Percentiles rank a stretch among this genome's conserved stretches.
Conservation (phyloP, 495 filamentous ascomycete species). For the Talaromyces stipitatus region DNA sequence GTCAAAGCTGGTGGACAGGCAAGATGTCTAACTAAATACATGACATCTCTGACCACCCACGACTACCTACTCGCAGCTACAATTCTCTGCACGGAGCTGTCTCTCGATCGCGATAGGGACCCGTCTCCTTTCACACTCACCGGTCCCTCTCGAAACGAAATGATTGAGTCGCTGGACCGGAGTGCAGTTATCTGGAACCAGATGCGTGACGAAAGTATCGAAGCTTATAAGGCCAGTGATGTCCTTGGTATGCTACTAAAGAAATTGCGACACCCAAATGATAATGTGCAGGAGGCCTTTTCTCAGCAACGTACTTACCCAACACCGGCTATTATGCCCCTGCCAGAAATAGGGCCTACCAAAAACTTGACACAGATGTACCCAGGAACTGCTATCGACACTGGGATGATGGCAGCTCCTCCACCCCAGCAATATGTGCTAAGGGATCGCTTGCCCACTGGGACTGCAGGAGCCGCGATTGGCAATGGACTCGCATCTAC, state of each 20-base stretch:
- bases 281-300: not conserved
- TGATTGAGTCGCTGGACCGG: not conserved
- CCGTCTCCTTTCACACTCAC: not conserved
- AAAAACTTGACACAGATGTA: not conserved
- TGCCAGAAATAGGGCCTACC: not conserved
- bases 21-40: conserved; percentile 36
- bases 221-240: not conserved
- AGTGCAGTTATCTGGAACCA: not conserved
- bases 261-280: not conserved
- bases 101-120: not conserved
- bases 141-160: not conserved
- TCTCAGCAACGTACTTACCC: not conserved
- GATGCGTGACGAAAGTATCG: not conserved
- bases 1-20: conserved; percentile 31
- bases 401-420: not conserved
- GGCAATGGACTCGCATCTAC: no score
- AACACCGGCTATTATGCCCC: not conserved
- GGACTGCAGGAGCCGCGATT: no score
- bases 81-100: conserved; percentile 42
- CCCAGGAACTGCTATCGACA: not conserved
- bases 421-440: not conserved
- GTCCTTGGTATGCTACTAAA: not conserved
- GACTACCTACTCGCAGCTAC: conserved; percentile 45
- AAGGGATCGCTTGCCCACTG: not conserved
- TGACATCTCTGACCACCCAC: conserved; percentile 32